Evolutionary conservation across 257 asterid species (phyloP).

Genomic region (Fraxinus cuspidata): DNA sequence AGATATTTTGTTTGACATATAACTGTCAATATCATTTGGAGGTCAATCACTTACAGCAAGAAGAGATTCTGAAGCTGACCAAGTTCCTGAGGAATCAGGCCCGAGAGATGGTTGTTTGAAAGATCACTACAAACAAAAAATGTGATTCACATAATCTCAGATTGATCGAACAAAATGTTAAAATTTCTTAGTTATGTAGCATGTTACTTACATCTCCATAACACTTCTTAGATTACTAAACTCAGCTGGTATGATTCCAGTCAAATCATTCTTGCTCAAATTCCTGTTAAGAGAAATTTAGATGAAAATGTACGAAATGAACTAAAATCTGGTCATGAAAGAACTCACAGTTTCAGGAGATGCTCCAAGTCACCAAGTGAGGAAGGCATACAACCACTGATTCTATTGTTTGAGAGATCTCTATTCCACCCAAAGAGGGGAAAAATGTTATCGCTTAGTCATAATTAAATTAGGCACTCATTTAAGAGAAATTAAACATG

Average conservation of each 20-base stretch:
- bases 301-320: background rate
- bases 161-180: background rate
- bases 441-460: background rate
- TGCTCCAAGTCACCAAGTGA: constrained; percentile 97
- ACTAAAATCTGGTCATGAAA: background rate
- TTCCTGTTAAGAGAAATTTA: constrained; percentile 47
- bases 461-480: background rate
- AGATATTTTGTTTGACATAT: background rate
- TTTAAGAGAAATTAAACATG: background rate
- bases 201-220: constrained; percentile 75
- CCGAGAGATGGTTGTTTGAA: constrained; percentile 79
- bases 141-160: background rate
- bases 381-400: constrained; percentile 76
- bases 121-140: constrained; percentile 62
- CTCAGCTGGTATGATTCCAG: constrained; percentile 79
- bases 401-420: constrained; percentile 78
- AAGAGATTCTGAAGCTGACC: constrained; percentile 83
- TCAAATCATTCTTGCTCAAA: constrained; percentile 69
- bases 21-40: background rate
- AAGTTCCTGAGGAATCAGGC: constrained; percentile 79
- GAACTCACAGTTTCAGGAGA: constrained; percentile 83
- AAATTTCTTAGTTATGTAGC: background rate
- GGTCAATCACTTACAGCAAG: constrained; percentile 59
- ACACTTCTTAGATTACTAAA: constrained; percentile 86
- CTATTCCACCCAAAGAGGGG: constrained; percentile 38